Base-by-base conservation (phyloP, 129 eudicot species). In the Artemisia annua region DNA sequence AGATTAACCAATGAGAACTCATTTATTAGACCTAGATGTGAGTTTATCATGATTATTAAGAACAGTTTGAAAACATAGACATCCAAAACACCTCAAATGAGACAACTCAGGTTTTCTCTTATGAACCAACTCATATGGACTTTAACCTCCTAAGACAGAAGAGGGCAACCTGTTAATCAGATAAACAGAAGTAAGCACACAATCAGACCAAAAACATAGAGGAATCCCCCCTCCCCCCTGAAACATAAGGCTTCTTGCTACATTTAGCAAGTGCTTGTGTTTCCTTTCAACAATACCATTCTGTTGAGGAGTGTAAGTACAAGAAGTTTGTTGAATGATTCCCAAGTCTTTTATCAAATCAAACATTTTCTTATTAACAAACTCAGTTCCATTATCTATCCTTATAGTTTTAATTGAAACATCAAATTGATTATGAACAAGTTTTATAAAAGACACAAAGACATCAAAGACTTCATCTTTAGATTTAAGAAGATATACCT, bases 251-350 rank as follows among this genome's bases (percentile, higher is more conserved):
- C 19, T 8, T 3, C 63, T 58, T 4, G 63, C 63, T 8, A 8
- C 6, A 43, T 32, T 65, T 35, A 43, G 14, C 1, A 16, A 18
- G n/a, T 43, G 70, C 22, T 4, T 20, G 5, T 58, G 63, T 19
- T 58, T 58, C 13, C 63, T 58, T 17, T 58, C 63, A 18, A 3
- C 63, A 17, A 58, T 20, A 7, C 63, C 63, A 58, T 58, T 58
- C 3, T 58, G 35, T 9, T 58, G 63, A 6, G 14, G 70, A 5
- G 70, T 39, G 5, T 65, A 43, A 1, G 52, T 10, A 10, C 52
- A 43, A 11, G 11, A 28, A 7, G 54, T 65, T 18, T 65, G 54
- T n/a, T 65, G 54, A 1, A 65, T 7, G 17, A 65, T 35, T 0
- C 70, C 35, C 1, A 13, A n/a, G 2, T 8, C 11, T 5, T 39